Base-by-base conservation (phyloP, 2,329 filamentous ascomycete species). In the Karstenula rhodostoma region DNA sequence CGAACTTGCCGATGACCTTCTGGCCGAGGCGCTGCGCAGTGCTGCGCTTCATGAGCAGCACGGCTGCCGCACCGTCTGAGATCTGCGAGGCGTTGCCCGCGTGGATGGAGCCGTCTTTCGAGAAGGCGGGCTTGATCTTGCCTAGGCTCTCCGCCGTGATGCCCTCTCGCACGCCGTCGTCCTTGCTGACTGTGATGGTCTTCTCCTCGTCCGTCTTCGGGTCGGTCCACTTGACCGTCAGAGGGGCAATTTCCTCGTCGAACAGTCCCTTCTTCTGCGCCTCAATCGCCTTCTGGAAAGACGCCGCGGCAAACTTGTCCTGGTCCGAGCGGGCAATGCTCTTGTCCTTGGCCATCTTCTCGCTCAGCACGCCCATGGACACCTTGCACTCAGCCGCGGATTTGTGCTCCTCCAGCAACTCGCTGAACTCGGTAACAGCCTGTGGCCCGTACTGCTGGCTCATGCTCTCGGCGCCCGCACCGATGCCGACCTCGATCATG, bases 381-480 rank as follows among this genome's bases (percentile, higher is more conserved):
- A 98, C 94, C 83, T 96, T 97, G 89, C 95, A 99, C 86, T 97
- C 96, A 73, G 91, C 91, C 25, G 94, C 87, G 76, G 95, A 90
- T 66, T 88, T 85, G 83, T 94, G 86, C 71, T 83, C 86, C 76
- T 97, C 92, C 65, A 98, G 88, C 56, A 92, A 86, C 52, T 96
- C 92, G 32, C 92, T 95, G 86, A 98, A 97, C 80, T 98, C 95
- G 63, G 89, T 87, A 17, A 98, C 94, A 63, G 95, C 95, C 47
- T 84, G 85, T 25, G 94, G 94, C 35, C 94, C 95, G 78, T 98
- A 98, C 76, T 97, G 91, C 59, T 85, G 85, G 74, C 88, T 92
- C 95, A 99, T 99, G 84, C 91, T 95, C 87, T 99, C 95, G 25
- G 97, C 93, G 74, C 95, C 95, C 22, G 94, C 94, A 68, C 94